Percentiles rank a stretch among this genome's conserved stretches.
These are phyloP conservation scores for Apiospora koreana DNA, from an alignment of 2,329 filamentous ascomycete genomes.

Conservation along the genomic window DNA sequence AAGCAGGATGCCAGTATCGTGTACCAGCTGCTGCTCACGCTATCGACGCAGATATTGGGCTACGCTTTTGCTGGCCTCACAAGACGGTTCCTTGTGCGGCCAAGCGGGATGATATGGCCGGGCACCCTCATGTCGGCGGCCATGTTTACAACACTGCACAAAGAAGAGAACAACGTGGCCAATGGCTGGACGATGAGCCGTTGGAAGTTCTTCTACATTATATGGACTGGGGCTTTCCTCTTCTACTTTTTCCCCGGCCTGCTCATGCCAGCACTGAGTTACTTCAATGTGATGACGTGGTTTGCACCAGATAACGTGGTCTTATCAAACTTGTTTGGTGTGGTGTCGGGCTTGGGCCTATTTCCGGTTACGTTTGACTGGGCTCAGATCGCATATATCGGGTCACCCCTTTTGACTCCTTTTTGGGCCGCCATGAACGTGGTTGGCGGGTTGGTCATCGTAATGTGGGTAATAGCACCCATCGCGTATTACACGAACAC, in stretches of 20 bases:
- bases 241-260: conserved; percentile 88
- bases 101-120: conserved; percentile 90
- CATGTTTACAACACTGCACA: conserved; percentile 87
- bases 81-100: conserved; percentile 77
- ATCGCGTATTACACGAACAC: conserved; percentile 80
- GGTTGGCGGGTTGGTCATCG: conserved; percentile 73
- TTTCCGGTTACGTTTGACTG: conserved; percentile 90
- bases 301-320: conserved; percentile 86
- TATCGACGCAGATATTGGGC: conserved; percentile 84
- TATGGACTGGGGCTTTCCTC: conserved; percentile 69
- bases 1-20: conserved; percentile 74
- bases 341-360: conserved; percentile 79
- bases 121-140: conserved; percentile 84
- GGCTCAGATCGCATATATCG: conserved; percentile 87
- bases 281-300: conserved; percentile 89
- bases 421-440: conserved; percentile 89
- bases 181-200: conserved; percentile 82
- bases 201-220: conserved; percentile 80
- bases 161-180: conserved; percentile 77
- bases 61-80: conserved; percentile 86
- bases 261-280: conserved; percentile 80
- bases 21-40: conserved; percentile 80
- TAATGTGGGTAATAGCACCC: conserved; percentile 84
- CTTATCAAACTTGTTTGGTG: conserved; percentile 82
- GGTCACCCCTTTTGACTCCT: conserved; percentile 78